Base-by-base conservation (phyloP, 139 green algal species). In the Dunaliella sp. region DNA sequence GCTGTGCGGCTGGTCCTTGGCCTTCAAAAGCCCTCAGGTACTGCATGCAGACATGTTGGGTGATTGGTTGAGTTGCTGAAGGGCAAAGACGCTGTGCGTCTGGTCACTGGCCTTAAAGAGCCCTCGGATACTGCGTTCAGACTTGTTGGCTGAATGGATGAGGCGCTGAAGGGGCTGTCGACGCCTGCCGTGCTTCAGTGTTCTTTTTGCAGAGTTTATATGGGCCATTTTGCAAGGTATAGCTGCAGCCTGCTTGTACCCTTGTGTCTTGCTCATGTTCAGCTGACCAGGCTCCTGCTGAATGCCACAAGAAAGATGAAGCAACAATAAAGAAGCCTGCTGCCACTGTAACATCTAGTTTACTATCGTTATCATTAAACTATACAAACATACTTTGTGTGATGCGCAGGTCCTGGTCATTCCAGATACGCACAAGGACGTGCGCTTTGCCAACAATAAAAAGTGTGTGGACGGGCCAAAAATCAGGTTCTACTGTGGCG, bases 1-100 rank as follows among this genome's bases (percentile, higher is more conserved):
- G 24, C 79, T 98, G 84, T 98, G 95, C 72, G 93, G 90, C 25
- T 96, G 93, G 92, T 94, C 89, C 7, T 82, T 92, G 65, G 89
- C 89, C 16, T 92, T 89, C 84, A 92, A 90, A 77, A 88, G 88
- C 84, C 84, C 89, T 25, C 48, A 65, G 48, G 48, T 65, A 65
- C 48, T 65, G 48, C 16, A 95, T 34, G n/a, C n/a, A n/a, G n/a
- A n/a, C n/a, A n/a, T n/a, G 90, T 21, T 81, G 75, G 12, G 31
- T 21, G 3, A 65, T 65, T 65, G 48, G 7, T 65, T 26, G 48
- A 16, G 16, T 65, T 65, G 48, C 48, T 65, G 16, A 65, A 89
- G 88, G 88, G 82, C 85, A n/a, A 89, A 82, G 85, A 89, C 88
- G 3, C 72, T 97, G 84, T 97, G 95, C 78, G 93, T 88, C 26